Percentiles rank a stretch among this genome's conserved stretches.
Evolutionary conservation across 331 rosid genomes (phyloP).

Genomic region (Erythrophleum ivorense): DNA sequence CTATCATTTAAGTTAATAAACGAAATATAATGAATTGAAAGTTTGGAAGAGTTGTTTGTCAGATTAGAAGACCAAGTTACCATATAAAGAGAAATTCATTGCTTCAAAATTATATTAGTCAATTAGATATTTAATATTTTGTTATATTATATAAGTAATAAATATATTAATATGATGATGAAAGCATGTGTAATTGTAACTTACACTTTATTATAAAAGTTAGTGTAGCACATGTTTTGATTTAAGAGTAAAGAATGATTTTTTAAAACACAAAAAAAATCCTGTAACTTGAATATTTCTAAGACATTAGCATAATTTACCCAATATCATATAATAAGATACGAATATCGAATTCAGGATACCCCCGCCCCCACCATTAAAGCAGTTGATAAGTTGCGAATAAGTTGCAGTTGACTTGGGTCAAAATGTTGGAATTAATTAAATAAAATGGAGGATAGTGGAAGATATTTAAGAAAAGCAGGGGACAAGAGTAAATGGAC

Average conservation of each 20-base stretch:
- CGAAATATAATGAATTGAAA: neutral
- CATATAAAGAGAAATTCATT: neutral
- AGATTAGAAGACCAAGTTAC: neutral
- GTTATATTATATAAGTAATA: too few relatives aligned
- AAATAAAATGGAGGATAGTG: slow-evolving; percentile 16
- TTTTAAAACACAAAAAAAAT: too few relatives aligned
- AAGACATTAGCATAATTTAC: neutral
- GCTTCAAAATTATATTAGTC: neutral
- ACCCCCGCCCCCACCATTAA: neutral
- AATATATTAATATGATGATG: too few relatives aligned
- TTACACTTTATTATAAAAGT: too few relatives aligned
- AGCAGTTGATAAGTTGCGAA: neutral
- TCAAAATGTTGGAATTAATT: slow-evolving; percentile 10
- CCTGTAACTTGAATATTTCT: too few relatives aligned
- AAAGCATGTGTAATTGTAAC: too few relatives aligned
- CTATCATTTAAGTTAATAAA: neutral
- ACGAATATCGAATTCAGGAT: neutral
- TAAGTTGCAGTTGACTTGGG: slow-evolving; percentile 30
- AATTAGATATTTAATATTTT: too few relatives aligned
- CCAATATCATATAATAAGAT: neutral
- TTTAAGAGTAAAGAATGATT: too few relatives aligned
- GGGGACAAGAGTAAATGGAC: neutral
- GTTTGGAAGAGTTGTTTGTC: neutral
- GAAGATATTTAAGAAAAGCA: neutral
- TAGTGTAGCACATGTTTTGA: too few relatives aligned